These are phyloP conservation scores for Zalaria obscura DNA, from an alignment of 2,329 filamentous ascomycete genomes.

Conservation along the genomic window DNA sequence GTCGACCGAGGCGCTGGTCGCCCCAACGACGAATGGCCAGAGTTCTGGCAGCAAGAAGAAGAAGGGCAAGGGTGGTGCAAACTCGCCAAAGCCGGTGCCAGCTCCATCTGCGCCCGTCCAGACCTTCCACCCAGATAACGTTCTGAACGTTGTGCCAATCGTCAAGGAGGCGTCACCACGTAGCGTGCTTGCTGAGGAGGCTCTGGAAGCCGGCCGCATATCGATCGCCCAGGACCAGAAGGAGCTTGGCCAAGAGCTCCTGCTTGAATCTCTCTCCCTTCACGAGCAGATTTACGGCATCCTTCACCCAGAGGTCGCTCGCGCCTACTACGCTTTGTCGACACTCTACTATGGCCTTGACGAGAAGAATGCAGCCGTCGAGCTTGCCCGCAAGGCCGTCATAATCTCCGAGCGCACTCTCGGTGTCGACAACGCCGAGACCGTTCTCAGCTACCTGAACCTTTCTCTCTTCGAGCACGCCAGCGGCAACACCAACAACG, in stretches of 20 bases:
- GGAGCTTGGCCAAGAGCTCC: slow-evolving; percentile 87
- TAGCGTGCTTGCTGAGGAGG: slow-evolving; percentile 85
- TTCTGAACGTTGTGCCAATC: slow-evolving; percentile 84
- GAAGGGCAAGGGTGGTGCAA: slow-evolving; percentile 38
- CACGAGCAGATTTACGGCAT: slow-evolving; percentile 99
- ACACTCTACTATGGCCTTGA: slow-evolving; percentile 97
- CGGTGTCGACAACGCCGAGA: slow-evolving; percentile 86
- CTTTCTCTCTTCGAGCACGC: slow-evolving; percentile 88
- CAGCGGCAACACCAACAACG: slow-evolving; percentile 73
- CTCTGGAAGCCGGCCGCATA: slow-evolving; percentile 86
- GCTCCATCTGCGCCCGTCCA: slow-evolving; percentile 32
- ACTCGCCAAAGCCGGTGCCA: slow-evolving; percentile 31
- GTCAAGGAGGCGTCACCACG: slow-evolving; percentile 89
- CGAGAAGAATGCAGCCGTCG: slow-evolving; percentile 89
- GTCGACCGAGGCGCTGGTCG: slow-evolving; percentile 14
- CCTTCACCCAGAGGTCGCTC: slow-evolving; percentile 87
- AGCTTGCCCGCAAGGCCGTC: slow-evolving; percentile 90
- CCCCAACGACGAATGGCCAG: slow-evolving; percentile 19
- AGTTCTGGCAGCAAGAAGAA: slow-evolving; percentile 38
- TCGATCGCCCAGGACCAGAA: slow-evolving; percentile 92
- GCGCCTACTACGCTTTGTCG: slow-evolving; percentile 86
- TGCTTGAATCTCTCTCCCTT: slow-evolving; percentile 87
- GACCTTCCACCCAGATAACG: slow-evolving; percentile 72
- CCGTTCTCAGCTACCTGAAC: slow-evolving; percentile 90
- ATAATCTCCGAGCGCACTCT: slow-evolving; percentile 91